Evolutionary conservation across 192 early-diverging fungal genomes (phyloP).

Genomic region (Umbelopsis vinacea): DNA sequence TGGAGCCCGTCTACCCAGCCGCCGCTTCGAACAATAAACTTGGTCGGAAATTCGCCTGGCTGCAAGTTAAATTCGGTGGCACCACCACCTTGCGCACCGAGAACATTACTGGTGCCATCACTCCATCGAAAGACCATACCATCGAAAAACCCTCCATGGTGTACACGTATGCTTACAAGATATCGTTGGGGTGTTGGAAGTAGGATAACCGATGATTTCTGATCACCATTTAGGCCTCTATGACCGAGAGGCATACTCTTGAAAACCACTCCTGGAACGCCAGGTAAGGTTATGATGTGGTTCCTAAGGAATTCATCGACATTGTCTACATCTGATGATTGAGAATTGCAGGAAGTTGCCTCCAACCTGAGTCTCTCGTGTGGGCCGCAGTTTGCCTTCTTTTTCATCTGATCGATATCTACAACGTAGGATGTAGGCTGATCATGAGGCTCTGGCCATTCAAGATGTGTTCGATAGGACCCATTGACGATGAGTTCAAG

Average conservation of each 20-base stretch:
- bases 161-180: conserved; percentile 35
- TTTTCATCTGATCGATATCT: conserved; percentile 14
- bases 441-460: conserved; percentile 48
- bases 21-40: conserved; percentile 56
- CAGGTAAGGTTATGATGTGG: conserved; percentile 22
- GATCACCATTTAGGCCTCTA: not conserved
- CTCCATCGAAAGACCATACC: conserved; percentile 50
- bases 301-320: not conserved
- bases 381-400: not conserved
- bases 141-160: conserved; percentile 54
- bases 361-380: conserved; percentile 10
- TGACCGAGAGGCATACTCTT: conserved; percentile 26
- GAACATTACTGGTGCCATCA: conserved; percentile 43
- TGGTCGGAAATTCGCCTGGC: conserved; percentile 52
- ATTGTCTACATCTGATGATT: conserved; percentile 1
- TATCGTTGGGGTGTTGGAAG: conserved; percentile 10
- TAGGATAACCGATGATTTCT: conserved; percentile 24
- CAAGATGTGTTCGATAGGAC: conserved; percentile 51
- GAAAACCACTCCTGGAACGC: conserved; percentile 11
- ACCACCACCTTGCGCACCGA: conserved; percentile 52
- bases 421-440: conserved; percentile 16
- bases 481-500: conserved; percentile 60
- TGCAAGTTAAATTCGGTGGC: conserved; percentile 38
- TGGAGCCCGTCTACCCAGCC: conserved; percentile 67
- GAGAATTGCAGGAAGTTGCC: conserved; percentile 16